Evolutionary conservation across 2,329 filamentous ascomycete species (phyloP), one percentile per base, ranked within the genome.

Genomic region (Colletotrichum sp.): DNA sequence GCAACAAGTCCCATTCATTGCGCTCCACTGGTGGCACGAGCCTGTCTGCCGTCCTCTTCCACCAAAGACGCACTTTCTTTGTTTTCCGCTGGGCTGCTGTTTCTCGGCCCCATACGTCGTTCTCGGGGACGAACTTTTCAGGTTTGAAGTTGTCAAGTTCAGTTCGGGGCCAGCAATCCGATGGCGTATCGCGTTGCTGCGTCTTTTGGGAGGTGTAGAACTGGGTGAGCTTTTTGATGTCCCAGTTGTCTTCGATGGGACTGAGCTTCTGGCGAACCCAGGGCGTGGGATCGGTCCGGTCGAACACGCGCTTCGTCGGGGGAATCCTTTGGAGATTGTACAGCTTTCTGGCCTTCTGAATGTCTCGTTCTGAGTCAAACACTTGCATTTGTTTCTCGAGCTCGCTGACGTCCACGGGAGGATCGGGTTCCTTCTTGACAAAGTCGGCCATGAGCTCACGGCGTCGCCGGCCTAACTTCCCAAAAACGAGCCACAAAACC

Each of bases 1-100:
- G 82, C n/a, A 93, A 82, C 16, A 87, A 80, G 16, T 92, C 86
- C 91, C 91, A 93, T 79, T 93, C 90, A 22, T 85, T 83, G 32
- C 81, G 83, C 8, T 86, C 86, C 19, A 93, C 74, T 0, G 92
- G 92, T n/a, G 90, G 89, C 79, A 91, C 83, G 8, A 92, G 77
- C 75, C 88, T 89, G 15, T 86, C 81, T 1, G 88, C 83, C 19
- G 85, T 80, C 6, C 72, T 72, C 49, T 82, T 86, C 89, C 90
- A 93, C 84, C 88, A 89, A 27, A 82, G 85, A 32, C 84, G 87
- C 63, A 84, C 79, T 75, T 89, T 89, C 12, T 85, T 85, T n/a
- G 85, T 83, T 9, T 83, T 79, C 1, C 88, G 79, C 59, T 82
- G 86, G 7, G 83, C 78, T 5, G 85, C 75, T 2, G 88, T 82